Evolutionary conservation across 352 stramenopile species (phyloP), one percentile per base, ranked within the genome.

Genomic region (Globisporangium barbulae): DNA sequence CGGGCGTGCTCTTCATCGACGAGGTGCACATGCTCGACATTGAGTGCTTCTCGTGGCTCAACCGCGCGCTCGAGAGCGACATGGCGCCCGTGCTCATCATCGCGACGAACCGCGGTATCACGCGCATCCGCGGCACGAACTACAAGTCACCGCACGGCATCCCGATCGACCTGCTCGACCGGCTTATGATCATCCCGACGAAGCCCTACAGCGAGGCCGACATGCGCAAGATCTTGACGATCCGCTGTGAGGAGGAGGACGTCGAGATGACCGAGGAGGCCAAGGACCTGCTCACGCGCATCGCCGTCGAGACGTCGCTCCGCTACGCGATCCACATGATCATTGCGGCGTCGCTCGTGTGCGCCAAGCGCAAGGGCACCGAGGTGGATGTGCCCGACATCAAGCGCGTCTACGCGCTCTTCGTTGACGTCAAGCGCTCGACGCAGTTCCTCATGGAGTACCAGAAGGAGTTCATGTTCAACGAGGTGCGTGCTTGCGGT

Each of bases 321-420:
- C 97, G 97, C 48, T 99, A 99, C 79, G 97, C 97, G 9, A 99
- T 99, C 72, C 97, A 99, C 68, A 99, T 99, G 94, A 99, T 99
- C 75, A 99, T 99, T 69, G 96, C 96, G 12, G 89, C 96, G n/a
- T 98, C 90, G 55, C 79, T 99, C 9, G 85, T 97, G 50, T 98
- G 96, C 55, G 75, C 86, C 21, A 98, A 99, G 75, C 78, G 91
- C 53, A 98, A 99, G 60, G 91, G 89, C 49, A 88, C 85, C 1
- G 84, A 97, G 63, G 89, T 97, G 45, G 89, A 96, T 48, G 82
- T 96, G 50, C 67, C 78, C 22, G 91, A 97, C 73, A 97, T 97
- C 73, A 98, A 98, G 78, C 84, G 86, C 53, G 94, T 98, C 15
- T 99, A 99, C 71, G 90, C 79, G 39, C 81, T 99, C 22, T 99